Percentiles rank a stretch among this genome's conserved stretches.
Conservation (phyloP, 108 stramenopile genomes). For the Pseudonitzschia multiseries region DNA sequence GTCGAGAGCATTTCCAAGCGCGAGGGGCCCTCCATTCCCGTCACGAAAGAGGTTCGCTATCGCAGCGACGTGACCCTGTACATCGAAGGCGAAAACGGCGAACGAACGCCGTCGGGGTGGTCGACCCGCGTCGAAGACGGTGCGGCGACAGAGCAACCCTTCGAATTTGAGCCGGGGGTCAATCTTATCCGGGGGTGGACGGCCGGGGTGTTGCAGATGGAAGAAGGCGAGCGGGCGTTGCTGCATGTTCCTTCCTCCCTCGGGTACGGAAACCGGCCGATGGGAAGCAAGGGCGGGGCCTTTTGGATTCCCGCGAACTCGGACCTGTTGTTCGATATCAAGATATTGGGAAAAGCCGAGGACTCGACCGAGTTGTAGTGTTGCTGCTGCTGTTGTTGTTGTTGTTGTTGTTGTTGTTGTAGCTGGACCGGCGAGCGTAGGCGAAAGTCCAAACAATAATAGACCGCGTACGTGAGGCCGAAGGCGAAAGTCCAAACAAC, state of each 20-base stretch:
- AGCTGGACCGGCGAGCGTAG: no score
- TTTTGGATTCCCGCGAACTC: constrained; percentile 68
- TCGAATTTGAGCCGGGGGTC: constrained; percentile 63
- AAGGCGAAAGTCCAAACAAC: no score
- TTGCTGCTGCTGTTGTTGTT: background rate
- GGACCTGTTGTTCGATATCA: constrained; percentile 66
- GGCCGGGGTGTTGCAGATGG: constrained; percentile 63
- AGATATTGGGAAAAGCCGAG: constrained; percentile 53
- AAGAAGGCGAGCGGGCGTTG: constrained; percentile 61
- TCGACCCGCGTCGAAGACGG: constrained; percentile 59
- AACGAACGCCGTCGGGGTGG: constrained; percentile 58
- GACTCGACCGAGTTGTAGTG: background rate
- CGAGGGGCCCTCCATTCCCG: constrained; percentile 39
- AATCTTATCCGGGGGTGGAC: constrained; percentile 65
- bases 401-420: no score
- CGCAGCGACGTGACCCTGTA: constrained; percentile 56
- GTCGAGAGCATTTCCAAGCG: constrained; percentile 30
- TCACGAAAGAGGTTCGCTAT: constrained; percentile 40
- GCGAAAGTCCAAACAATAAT: no score
- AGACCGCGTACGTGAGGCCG: no score
- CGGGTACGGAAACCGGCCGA: constrained; percentile 52
- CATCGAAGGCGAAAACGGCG: constrained; percentile 51
- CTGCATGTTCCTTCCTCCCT: constrained; percentile 48
- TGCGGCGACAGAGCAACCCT: constrained; percentile 47
- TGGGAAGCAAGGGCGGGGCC: constrained; percentile 48